These are phyloP conservation scores for Chlorociboria aeruginascens DNA, from an alignment of 495 filamentous ascomycete species.

Conservation along the genomic window DNA sequence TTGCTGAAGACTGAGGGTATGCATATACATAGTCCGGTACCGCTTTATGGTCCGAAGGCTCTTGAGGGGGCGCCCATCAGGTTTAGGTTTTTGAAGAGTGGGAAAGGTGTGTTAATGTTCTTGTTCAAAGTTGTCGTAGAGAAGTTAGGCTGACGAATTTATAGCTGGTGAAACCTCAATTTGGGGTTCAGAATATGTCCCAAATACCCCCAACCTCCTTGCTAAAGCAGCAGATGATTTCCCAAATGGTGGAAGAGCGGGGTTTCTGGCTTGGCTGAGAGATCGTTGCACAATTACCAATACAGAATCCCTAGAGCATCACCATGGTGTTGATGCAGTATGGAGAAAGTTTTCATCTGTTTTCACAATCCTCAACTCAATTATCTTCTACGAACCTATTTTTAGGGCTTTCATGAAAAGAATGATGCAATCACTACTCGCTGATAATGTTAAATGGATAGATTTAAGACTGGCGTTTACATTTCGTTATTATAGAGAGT, in stretches of 20 bases:
- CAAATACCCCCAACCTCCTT: conserved; percentile 43
- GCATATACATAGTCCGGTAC: conserved; percentile 43
- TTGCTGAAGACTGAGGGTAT: conserved; percentile 66
- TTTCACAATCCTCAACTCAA: conserved; percentile 56
- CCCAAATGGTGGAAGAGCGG: conserved; percentile 53
- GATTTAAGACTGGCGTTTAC: conserved; percentile 56
- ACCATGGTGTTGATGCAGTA: conserved; percentile 67
- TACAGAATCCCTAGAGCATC: conserved; percentile 63
- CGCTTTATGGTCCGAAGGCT: conserved; percentile 6
- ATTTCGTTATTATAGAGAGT: conserved; percentile 46
- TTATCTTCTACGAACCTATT: conserved; percentile 86
- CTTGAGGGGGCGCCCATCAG: conserved; percentile 10
- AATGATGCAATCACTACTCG: conserved; percentile 52
- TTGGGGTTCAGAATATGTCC: conserved; percentile 51
- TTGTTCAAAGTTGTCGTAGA: conserved; percentile 33
- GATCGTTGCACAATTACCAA: conserved; percentile 54
- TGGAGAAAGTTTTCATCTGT: conserved; percentile 66
- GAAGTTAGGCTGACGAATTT: conserved; percentile 29
- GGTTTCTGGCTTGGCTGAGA: conserved; percentile 71
- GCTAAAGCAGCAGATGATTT: conserved; percentile 57
- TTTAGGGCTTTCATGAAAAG: conserved; percentile 61
- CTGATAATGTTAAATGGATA: conserved; percentile 72
- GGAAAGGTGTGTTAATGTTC: conserved; percentile 2
- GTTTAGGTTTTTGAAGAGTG: conserved; percentile 14
- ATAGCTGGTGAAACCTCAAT: conserved; percentile 28